Base-by-base conservation (phyloP, 2,329 filamentous ascomycete species). In the Colletotrichum abscissum region DNA sequence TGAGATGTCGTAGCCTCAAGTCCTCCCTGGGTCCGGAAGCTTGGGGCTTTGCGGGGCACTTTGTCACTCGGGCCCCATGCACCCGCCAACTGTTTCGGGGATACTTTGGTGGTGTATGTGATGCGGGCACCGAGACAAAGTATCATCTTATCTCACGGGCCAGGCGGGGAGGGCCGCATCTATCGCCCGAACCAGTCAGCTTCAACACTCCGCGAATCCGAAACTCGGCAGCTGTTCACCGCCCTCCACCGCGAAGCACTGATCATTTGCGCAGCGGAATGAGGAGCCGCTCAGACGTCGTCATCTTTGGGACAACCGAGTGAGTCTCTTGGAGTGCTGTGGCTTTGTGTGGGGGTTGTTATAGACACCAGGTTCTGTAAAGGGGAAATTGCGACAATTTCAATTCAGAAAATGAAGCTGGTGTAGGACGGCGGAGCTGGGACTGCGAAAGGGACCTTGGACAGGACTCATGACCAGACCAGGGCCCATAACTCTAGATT, bases 221-320 rank as follows among this genome's bases (percentile, higher is more conserved):
- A 73, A 73, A 73, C 71, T 66, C 66, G 66, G 55, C 70, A 73
- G 67, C 59, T 52, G 59, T 56, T 70, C 67, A 73, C 67, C 56
- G 67, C 60, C 46, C 42, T 73, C 67, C 67, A 66, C 60, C 28
- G 60, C 19, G 30, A 54, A 60, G 67, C 70, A 73, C 55, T 69
- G 54, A 24, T 73, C 69, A 73, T 70, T 64, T 73, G 14, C 59
- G 26, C 35, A 30, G 19, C 30, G 26, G 24, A 49, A 71, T 55
- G 55, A 35, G 22, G 59, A 73, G 70, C 19, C 55, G 70, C 56
- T 24, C 60, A 70, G 42, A 49, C 55, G 19, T 56, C 28, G 24
- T 60, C 67, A 64, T 14, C n/a, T 64, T 64, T 63, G 22, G 46
- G 9, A 26, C 12, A 56, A 30, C 22, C 42, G 30, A 65, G 35